These are phyloP conservation scores for Aureobasidium leucospermi DNA, from an alignment of 2,329 filamentous ascomycete genomes.

Conservation along the genomic window DNA sequence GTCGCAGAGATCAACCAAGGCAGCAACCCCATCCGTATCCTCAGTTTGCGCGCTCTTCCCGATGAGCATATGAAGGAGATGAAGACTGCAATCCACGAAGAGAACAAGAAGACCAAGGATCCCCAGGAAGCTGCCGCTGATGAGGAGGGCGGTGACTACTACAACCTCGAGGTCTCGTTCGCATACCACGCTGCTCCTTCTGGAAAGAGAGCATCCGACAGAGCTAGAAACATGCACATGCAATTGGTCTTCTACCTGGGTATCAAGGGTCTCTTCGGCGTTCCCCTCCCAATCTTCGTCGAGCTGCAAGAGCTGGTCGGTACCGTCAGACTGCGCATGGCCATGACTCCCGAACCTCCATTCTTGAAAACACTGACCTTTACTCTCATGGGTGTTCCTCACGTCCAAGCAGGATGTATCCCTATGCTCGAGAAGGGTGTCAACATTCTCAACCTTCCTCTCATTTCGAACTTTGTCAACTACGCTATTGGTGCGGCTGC, in stretches of 20 bases:
- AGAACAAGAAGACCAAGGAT: constrained; percentile 75
- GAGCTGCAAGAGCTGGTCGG: constrained; percentile 87
- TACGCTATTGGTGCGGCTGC: constrained; percentile 84
- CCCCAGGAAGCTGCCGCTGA: constrained; percentile 80
- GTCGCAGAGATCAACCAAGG: constrained; percentile 94
- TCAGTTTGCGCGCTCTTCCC: constrained; percentile 79
- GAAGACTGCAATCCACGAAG: constrained; percentile 70
- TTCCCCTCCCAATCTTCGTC: constrained; percentile 80
- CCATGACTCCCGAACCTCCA: constrained; percentile 82
- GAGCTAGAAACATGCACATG: constrained; percentile 95
- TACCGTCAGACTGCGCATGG: constrained; percentile 73
- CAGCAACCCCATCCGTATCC: constrained; percentile 77
- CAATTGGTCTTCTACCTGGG: constrained; percentile 91
- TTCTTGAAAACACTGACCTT: constrained; percentile 89
- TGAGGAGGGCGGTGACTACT: constrained; percentile 84
- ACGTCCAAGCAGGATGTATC: constrained; percentile 80
- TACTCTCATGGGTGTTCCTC: constrained; percentile 88
- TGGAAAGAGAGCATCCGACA: constrained; percentile 62
- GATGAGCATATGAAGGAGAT: constrained; percentile 74
- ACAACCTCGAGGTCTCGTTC: constrained; percentile 85
- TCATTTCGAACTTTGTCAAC: constrained; percentile 82
- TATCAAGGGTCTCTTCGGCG: constrained; percentile 78
- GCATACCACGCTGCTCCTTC: constrained; percentile 84
- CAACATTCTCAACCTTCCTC: constrained; percentile 68
- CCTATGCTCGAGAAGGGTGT: constrained; percentile 88